Evolutionary conservation across 2,329 filamentous ascomycete genomes (phyloP).

Genomic region (Calonectria pseudoreteaudii): DNA sequence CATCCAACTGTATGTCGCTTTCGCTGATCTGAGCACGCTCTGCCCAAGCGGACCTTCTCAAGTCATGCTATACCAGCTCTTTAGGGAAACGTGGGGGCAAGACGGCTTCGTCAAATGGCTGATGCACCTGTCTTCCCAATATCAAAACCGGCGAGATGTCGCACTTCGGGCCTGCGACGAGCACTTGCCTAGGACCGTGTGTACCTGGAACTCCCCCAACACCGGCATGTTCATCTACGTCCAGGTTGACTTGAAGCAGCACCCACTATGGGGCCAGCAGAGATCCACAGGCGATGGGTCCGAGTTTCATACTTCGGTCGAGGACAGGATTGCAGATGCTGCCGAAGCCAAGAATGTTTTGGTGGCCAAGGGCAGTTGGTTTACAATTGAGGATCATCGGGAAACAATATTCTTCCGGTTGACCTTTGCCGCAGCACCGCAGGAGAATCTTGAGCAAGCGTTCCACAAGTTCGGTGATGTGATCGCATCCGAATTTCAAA

Average conservation of each 20-base stretch:
- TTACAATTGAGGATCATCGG: background rate
- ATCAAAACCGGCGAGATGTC: background rate
- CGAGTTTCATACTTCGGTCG: background rate
- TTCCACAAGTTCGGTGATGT: background rate
- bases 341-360: background rate
- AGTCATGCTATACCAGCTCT: background rate
- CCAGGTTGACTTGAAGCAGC: background rate
- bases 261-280: background rate
- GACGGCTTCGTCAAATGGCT: background rate
- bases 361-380: background rate
- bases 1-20: background rate
- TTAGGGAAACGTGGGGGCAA: background rate
- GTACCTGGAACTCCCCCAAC: background rate
- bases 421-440: background rate
- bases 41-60: background rate
- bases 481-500: background rate
- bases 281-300: background rate
- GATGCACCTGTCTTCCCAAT: background rate
- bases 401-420: background rate
- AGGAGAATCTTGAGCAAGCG: background rate
- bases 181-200: background rate
- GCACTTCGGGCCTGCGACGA: background rate
- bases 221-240: conserved; percentile 3
- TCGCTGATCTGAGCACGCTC: background rate
- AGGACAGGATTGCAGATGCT: background rate